A percentile compares a stretch with the other conserved stretches of the same genome.
These are phyloP conservation scores for Linum usitatissimum DNA, from an alignment of 345 rosid genomes.

Conservation along the genomic window DNA sequence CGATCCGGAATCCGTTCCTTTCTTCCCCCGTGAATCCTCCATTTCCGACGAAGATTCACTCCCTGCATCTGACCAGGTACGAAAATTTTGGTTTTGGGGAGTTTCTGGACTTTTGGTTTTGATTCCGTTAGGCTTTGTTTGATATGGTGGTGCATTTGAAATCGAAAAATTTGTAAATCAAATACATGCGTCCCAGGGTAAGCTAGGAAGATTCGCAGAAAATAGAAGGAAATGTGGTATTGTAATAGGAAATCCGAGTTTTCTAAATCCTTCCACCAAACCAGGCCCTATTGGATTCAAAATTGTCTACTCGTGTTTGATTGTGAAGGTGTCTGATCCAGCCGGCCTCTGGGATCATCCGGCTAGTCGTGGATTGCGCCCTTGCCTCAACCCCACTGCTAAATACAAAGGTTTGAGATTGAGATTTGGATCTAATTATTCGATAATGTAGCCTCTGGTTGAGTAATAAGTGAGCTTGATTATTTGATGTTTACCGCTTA, in stretches of 20 bases:
- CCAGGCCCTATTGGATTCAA: not conserved
- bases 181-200: no score
- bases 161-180: no score
- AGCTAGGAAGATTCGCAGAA: no score
- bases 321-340: not conserved
- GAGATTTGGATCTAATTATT: not conserved
- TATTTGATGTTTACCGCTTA: not conserved
- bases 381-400: constrained; percentile 55
- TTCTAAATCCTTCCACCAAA: no score
- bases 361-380: constrained; percentile 49
- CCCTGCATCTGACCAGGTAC: not conserved
- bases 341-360: constrained; percentile 51
- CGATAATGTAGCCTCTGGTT: no score
- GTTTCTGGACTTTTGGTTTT: constrained; percentile 1
- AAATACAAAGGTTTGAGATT: constrained; percentile 43
- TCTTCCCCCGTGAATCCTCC: constrained; percentile 7
- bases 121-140: not conserved
- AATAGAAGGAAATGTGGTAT: no score
- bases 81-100: not conserved
- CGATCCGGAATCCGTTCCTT: constrained; percentile 16
- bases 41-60: not conserved
- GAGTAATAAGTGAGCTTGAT: not conserved
- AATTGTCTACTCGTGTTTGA: not conserved
- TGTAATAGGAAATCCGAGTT: no score
- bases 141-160: no score